Evolutionary conservation across 2,329 filamentous ascomycete genomes (phyloP).

Genomic region (Cladophialophora immunda): DNA sequence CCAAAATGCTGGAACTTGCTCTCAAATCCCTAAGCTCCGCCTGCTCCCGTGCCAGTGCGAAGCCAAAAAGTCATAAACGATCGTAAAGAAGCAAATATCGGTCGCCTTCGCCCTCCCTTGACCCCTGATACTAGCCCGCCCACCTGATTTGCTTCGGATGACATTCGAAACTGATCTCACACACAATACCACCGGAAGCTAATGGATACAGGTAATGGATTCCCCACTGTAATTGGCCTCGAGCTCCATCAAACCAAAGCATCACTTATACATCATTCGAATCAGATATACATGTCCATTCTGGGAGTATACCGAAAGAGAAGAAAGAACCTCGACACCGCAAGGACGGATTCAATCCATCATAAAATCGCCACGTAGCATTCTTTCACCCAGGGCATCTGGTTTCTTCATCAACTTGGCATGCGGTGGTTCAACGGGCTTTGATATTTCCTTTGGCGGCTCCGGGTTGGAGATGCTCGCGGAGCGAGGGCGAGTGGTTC

Average conservation of each 20-base stretch:
- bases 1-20: constrained; percentile 7
- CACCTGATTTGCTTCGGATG: constrained; percentile 3
- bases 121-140: not conserved
- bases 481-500: constrained; percentile 43
- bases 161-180: constrained; percentile 3
- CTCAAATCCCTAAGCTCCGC: not conserved
- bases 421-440: constrained; percentile 39
- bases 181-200: constrained; percentile 16
- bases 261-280: constrained; percentile 32
- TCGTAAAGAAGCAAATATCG: constrained; percentile 13
- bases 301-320: constrained; percentile 2
- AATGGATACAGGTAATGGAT: constrained; percentile 21
- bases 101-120: not conserved
- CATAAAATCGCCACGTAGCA: constrained; percentile 98
- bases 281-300: constrained; percentile 24
- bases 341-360: constrained; percentile 38
- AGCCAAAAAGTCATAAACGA: constrained; percentile 12
- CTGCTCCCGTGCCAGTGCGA: not conserved
- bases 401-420: constrained; percentile 69
- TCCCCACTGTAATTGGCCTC: not conserved
- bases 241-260: constrained; percentile 4
- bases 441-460: constrained; percentile 56
- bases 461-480: constrained; percentile 61
- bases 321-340: not conserved
- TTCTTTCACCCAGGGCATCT: constrained; percentile 95